Base-by-base conservation (phyloP, 345 rosid species). In the Ceriops zippeliana region DNA sequence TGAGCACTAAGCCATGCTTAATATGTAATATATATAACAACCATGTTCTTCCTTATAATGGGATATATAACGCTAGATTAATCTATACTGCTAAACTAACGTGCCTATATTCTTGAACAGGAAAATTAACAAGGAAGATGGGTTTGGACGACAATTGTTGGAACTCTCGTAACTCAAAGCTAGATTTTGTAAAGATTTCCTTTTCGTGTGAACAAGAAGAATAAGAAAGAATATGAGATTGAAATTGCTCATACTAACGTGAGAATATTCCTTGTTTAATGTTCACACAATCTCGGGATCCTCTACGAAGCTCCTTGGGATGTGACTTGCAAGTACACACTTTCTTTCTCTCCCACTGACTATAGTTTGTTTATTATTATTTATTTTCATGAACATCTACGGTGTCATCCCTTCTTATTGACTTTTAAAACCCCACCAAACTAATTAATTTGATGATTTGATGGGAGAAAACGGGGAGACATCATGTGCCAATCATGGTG, bases 181-280 rank as follows among this genome's bases (percentile, higher is more conserved):
- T 70, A 26, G 70, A 75, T 77, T 70, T 28, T n/a, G 37, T 7
- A 21, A 52, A 66, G 70, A 67, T 73, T 70, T 62, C 56, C 49
- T 63, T 69, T 52, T 57, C 73, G 65, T 65, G 52, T 71, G 65
- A 54, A 73, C 0, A 22, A 68, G 26, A 57, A 62, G 82, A 80
- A 80, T 63, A 69, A 66, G 79, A 67, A 62, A 70, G 86, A 84
- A 80, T 79, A 78, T 82, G 35, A 65, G 8, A 57, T 58, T 4
- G 27, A 8, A 46, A 30, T 58, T 31, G 2, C 31, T 20, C 17
- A 13, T 0, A 61, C 61, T 58, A 56, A 38, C 51, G 62, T 61
- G 26, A 16, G 17, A 62, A 53, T 22, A 26, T 21, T 60, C 73
- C 79, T 69, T 58, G 77, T 69, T 81, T 83, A 65, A 69, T 69